Evolutionary conservation across 208 protist species (phyloP).

Genomic region (Naegleria fowleri): DNA sequence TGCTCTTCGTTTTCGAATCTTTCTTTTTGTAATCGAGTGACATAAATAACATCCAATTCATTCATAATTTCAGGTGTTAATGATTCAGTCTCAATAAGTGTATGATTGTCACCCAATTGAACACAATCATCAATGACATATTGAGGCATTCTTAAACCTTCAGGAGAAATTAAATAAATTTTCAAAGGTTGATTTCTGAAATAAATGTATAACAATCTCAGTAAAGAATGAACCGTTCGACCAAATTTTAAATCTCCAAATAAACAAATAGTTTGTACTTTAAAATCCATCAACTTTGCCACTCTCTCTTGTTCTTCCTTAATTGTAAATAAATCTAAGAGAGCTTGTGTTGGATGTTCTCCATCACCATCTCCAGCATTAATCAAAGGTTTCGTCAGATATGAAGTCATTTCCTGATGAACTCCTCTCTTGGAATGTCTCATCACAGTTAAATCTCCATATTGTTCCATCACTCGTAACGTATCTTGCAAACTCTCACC

Average conservation of each 20-base stretch:
- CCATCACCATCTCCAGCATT: slow-evolving; percentile 93
- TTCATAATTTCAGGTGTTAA: slow-evolving; percentile 60
- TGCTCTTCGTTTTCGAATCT: slow-evolving; percentile 69
- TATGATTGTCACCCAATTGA: slow-evolving; percentile 42
- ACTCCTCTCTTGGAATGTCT: slow-evolving; percentile 83
- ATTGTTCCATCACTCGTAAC: slow-evolving; percentile 68
- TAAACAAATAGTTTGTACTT: slow-evolving; percentile 83
- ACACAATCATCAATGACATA: slow-evolving; percentile 60
- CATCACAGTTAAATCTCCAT: slow-evolving; percentile 89
- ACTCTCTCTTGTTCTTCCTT: slow-evolving; percentile 71
- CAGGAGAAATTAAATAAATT: slow-evolving; percentile 78
- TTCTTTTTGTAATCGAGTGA: slow-evolving; percentile 94
- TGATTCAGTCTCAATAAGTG: background rate
- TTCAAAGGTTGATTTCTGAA: slow-evolving; percentile 51
- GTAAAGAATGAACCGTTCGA: slow-evolving; percentile 90
- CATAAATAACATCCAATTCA: slow-evolving; percentile 89
- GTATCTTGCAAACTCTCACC: slow-evolving; percentile 73
- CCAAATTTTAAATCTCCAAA: slow-evolving; percentile 96
- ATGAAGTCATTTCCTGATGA: slow-evolving; percentile 57
- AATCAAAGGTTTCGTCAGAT: slow-evolving; percentile 74
- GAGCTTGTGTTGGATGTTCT: slow-evolving; percentile 95
- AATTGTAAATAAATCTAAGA: slow-evolving; percentile 95
- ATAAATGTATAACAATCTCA: slow-evolving; percentile 79
- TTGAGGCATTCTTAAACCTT: slow-evolving; percentile 73
- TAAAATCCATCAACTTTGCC: slow-evolving; percentile 39